Evolutionary conservation across 345 rosid genomes (phyloP).

Genomic region (Citrus trifoliata): DNA sequence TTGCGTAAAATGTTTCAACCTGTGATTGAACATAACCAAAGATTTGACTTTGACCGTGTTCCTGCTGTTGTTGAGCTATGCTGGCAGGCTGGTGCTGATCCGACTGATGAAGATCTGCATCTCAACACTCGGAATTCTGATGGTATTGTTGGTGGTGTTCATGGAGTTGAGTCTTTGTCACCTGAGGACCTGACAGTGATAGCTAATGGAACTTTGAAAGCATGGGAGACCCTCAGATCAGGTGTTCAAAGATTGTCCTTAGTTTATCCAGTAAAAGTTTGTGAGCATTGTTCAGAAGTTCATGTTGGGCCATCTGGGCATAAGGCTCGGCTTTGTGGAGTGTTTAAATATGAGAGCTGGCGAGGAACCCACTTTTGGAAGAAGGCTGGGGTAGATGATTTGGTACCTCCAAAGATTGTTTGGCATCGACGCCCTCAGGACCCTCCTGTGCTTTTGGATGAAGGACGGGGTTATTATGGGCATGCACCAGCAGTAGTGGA

Average conservation of each 20-base stretch:
- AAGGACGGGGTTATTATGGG: constrained; percentile 70
- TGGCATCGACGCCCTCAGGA: constrained; percentile 83
- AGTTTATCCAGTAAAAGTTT: constrained; percentile 72
- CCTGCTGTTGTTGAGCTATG: constrained; percentile 86
- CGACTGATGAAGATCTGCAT: constrained; percentile 22
- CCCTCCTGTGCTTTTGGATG: constrained; percentile 60
- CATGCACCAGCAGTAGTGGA: constrained; percentile 84
- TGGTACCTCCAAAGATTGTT: constrained; percentile 73
- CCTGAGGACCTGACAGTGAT: constrained; percentile 35
- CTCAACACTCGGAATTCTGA: constrained; percentile 13
- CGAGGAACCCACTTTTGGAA: constrained; percentile 76
- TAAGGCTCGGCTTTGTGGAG: constrained; percentile 76
- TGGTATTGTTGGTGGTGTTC: constrained; percentile 14
- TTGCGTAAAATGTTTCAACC: constrained; percentile 53
- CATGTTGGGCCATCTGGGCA: constrained; percentile 87
- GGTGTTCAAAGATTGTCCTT: constrained; percentile 56
- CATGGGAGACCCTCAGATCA: constrained; percentile 67
- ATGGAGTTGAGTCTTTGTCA: constrained; percentile 38
- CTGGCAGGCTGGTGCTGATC: constrained; percentile 76
- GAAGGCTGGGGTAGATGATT: constrained; percentile 72
- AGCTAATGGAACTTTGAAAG: constrained; percentile 57
- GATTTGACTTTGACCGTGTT: constrained; percentile 75
- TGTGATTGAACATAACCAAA: constrained; percentile 59
- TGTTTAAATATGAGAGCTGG: constrained; percentile 79
- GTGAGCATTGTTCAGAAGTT: constrained; percentile 73